A percentile compares a stretch with the other conserved stretches of the same genome.
Evolutionary conservation across 1,284 basidiomycete genomes (phyloP).

Genomic region (Xerocomus minutiporus): DNA sequence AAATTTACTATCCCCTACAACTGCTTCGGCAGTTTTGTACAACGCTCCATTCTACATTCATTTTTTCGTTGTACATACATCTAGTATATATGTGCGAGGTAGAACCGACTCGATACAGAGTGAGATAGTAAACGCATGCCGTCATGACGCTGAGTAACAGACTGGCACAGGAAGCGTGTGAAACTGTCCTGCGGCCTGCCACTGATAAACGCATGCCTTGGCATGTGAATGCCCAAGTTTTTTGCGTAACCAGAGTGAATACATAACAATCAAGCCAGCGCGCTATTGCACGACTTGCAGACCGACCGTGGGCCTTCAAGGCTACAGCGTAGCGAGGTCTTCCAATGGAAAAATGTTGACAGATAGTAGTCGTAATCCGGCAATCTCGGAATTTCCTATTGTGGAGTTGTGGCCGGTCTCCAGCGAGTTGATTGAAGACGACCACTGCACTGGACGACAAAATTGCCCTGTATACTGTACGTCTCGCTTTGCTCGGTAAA

Average conservation of each 20-base stretch:
- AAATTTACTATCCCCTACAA: too few relatives aligned
- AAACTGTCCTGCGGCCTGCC: too few relatives aligned
- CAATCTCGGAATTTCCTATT: neutral
- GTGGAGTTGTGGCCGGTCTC: neutral
- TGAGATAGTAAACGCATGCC: too few relatives aligned
- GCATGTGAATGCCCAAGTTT: neutral
- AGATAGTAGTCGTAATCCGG: neutral
- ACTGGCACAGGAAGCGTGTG: too few relatives aligned
- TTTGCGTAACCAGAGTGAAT: neutral
- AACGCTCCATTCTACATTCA: too few relatives aligned
- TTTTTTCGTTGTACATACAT: too few relatives aligned
- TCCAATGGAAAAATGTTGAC: neutral
- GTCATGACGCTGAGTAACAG: too few relatives aligned
- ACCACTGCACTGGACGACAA: slow-evolving; percentile 4
- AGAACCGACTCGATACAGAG: too few relatives aligned
- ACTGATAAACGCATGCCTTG: too few relatives aligned
- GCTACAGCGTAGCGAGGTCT: neutral
- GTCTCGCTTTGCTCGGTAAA: slow-evolving; percentile 3
- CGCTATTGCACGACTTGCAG: neutral
- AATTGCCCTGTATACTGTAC: slow-evolving; percentile 4
- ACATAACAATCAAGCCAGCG: too few relatives aligned
- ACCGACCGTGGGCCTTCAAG: neutral
- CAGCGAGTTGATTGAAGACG: neutral
- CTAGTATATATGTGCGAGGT: too few relatives aligned
- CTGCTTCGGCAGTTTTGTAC: too few relatives aligned